These are phyloP conservation scores for Alternaria alternata DNA, from an alignment of 2,329 filamentous ascomycete genomes.

Conservation along the genomic window DNA sequence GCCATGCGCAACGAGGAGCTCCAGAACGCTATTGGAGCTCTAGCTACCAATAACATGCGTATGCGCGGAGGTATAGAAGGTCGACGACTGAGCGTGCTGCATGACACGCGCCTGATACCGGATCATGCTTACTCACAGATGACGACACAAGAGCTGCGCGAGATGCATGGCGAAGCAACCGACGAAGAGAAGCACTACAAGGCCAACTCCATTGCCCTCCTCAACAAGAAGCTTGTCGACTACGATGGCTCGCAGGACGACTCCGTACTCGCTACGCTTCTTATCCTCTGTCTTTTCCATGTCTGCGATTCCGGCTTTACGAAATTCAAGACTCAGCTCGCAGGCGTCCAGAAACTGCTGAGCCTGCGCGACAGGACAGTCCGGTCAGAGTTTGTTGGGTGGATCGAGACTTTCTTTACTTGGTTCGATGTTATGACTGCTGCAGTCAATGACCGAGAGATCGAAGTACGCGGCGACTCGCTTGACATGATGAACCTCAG, in stretches of 20 bases:
- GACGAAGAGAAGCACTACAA: slow-evolving; percentile 85
- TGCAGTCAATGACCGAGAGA: slow-evolving; percentile 89
- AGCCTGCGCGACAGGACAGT: slow-evolving; percentile 73
- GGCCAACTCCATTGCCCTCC: slow-evolving; percentile 78
- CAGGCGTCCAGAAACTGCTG: slow-evolving; percentile 89
- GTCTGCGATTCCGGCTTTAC: slow-evolving; percentile 93
- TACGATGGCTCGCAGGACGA: slow-evolving; percentile 79
- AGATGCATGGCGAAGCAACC: slow-evolving; percentile 65
- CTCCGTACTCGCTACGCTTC: slow-evolving; percentile 84
- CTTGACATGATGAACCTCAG: slow-evolving; percentile 71
- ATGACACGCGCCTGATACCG: slow-evolving; percentile 43
- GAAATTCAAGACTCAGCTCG: slow-evolving; percentile 92
- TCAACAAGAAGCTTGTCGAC: slow-evolving; percentile 86
- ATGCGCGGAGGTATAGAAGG: slow-evolving; percentile 76
- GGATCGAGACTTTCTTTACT: slow-evolving; percentile 93
- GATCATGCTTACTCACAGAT: slow-evolving; percentile 51
- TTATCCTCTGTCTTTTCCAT: slow-evolving; percentile 89
- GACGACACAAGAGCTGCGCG: slow-evolving; percentile 47
- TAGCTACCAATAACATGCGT: slow-evolving; percentile 87
- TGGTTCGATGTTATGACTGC: slow-evolving; percentile 95
- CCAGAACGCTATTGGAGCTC: slow-evolving; percentile 90
- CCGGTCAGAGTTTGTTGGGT: slow-evolving; percentile 73
- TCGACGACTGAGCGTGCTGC: slow-evolving; percentile 41
- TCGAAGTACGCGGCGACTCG: slow-evolving; percentile 73
- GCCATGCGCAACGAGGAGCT: slow-evolving; percentile 80